A percentile compares a stretch with the other conserved stretches of the same genome.
Evolutionary conservation across 352 stramenopile genomes (phyloP).

Genomic region (Blastocystis sp.): DNA sequence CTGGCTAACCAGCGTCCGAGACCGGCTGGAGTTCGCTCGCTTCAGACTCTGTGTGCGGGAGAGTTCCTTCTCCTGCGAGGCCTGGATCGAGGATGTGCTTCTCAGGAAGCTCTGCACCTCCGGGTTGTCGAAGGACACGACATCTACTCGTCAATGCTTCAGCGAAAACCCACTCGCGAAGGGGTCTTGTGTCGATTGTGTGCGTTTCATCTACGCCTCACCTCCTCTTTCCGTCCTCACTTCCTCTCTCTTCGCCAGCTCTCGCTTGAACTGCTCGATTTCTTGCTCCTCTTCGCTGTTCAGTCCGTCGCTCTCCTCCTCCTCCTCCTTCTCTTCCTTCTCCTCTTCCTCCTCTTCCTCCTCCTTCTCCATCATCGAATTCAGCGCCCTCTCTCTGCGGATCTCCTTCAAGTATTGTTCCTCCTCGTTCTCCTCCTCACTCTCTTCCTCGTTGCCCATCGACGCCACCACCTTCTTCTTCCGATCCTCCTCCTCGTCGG

Average conservation of each 20-base stretch:
- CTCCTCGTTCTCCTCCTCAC: slow-evolving; percentile 51
- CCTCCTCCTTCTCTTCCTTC: slow-evolving; percentile 45
- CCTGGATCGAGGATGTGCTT: background rate
- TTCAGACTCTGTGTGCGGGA: slow-evolving; percentile 2
- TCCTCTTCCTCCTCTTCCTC: background rate
- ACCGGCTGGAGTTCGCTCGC: background rate
- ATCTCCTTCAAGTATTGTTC: slow-evolving; percentile 44
- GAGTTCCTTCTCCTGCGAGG: background rate
- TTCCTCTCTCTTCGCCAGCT: slow-evolving; percentile 56
- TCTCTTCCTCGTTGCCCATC: slow-evolving; percentile 3
- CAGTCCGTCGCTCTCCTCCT: slow-evolving; percentile 1
- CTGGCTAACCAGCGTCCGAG: background rate
- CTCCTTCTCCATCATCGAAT: background rate
- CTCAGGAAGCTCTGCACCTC: slow-evolving; percentile 36
- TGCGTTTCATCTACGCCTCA: background rate
- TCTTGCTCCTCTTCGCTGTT: slow-evolving; percentile 31
- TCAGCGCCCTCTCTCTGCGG: slow-evolving; percentile 3
- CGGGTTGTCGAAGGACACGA: slow-evolving; percentile 60
- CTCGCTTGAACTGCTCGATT: background rate
- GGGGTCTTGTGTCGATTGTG: background rate
- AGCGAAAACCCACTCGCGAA: background rate
- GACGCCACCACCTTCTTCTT: background rate
- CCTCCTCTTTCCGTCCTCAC: background rate
- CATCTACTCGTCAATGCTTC: background rate
- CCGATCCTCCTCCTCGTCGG: slow-evolving; percentile 24